Conservation (phyloP, 768 basidiomycete species). For the Sistotremastrum suecicum region DNA sequence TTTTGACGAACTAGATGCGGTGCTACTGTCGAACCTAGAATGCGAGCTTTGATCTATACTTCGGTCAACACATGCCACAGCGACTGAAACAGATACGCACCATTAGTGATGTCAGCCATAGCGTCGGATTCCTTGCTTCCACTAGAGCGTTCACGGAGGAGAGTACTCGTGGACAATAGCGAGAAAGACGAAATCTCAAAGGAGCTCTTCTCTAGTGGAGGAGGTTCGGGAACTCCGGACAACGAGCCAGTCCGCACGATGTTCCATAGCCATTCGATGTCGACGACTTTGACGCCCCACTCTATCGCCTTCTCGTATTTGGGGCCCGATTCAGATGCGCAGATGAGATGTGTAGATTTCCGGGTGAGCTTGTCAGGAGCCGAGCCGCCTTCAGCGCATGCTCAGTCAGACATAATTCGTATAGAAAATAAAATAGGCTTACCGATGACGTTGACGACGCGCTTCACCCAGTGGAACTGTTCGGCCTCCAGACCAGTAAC, state of each 20-base stretch:
- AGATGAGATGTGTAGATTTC: slow-evolving; percentile 67
- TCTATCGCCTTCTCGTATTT: slow-evolving; percentile 70
- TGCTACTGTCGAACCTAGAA: too few relatives aligned
- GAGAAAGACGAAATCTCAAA: too few relatives aligned
- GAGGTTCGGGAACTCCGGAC: too few relatives aligned
- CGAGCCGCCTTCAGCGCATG: slow-evolving; percentile 30
- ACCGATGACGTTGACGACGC: slow-evolving; percentile 60
- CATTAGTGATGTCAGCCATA: too few relatives aligned
- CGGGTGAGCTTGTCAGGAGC: slow-evolving; percentile 47
- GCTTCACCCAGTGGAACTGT: slow-evolving; percentile 31
- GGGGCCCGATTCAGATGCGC: slow-evolving; percentile 50
- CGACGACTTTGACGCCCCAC: slow-evolving; percentile 68
- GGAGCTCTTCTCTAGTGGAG: too few relatives aligned
- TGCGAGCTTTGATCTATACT: too few relatives aligned
- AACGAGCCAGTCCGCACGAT: slow-evolving; percentile 41
- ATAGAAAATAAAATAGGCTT: slow-evolving; percentile 9
- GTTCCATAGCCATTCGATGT: slow-evolving; percentile 51
- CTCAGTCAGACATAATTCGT: not conserved
- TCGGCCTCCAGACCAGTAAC: slow-evolving; percentile 59
- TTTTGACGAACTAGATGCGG: too few relatives aligned
- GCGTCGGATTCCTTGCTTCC: too few relatives aligned
- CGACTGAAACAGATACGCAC: too few relatives aligned
- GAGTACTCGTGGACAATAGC: too few relatives aligned
- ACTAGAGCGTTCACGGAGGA: too few relatives aligned
- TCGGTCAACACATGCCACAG: too few relatives aligned